These are phyloP conservation scores for Trichoderma sp. DNA, from an alignment of 2,329 filamentous ascomycete genomes.

Conservation along the genomic window DNA sequence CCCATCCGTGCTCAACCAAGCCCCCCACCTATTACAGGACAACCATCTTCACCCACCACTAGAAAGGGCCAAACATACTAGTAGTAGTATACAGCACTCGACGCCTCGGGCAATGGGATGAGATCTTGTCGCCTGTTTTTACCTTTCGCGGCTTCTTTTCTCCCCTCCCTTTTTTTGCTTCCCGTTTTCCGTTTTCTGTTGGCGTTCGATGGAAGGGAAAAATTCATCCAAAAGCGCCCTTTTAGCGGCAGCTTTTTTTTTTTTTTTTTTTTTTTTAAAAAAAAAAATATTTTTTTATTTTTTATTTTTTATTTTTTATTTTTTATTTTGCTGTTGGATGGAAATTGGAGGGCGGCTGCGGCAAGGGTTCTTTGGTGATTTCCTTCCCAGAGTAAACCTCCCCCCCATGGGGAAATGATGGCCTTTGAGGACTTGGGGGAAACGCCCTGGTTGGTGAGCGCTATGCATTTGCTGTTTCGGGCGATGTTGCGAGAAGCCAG, in stretches of 20 bases:
- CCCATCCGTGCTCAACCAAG: not conserved
- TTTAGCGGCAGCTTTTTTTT: too few species aligned
- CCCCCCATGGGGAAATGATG: conserved; percentile 10
- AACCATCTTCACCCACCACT: not conserved
- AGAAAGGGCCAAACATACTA: not conserved
- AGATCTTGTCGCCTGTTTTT: not conserved
- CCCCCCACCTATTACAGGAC: not conserved
- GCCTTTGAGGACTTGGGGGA: not conserved
- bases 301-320: too few species aligned
- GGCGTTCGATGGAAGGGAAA: not conserved
- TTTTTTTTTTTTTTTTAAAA: too few species aligned
- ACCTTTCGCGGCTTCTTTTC: not conserved
- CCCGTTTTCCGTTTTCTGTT: not conserved
- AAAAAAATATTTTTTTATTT: too few species aligned
- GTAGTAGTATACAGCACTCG: too few species aligned
- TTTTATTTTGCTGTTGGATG: not conserved
- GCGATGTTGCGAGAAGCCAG: not conserved
- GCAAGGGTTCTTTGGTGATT: not conserved
- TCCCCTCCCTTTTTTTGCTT: not conserved
- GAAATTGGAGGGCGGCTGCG: not conserved
- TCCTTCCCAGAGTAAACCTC: not conserved
- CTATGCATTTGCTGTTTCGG: not conserved
- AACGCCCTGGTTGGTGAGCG: not conserved
- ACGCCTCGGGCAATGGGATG: not conserved
- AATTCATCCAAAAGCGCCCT: not conserved